These are phyloP conservation scores for Rutstroemia sp. DNA, from an alignment of 2,329 filamentous ascomycete genomes.

Conservation along the genomic window DNA sequence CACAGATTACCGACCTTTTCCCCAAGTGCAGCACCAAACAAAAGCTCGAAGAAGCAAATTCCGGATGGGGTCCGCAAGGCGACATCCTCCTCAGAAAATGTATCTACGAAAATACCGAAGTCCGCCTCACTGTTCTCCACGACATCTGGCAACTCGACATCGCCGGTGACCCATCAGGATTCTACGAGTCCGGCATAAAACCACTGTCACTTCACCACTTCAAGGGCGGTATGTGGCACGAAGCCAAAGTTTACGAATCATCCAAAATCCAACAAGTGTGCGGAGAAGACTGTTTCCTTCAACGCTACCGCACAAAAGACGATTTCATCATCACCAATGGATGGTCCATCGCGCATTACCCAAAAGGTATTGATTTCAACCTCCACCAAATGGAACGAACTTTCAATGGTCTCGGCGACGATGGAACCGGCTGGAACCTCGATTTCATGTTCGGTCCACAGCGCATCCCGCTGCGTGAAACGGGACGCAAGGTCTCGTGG, in stretches of 20 bases:
- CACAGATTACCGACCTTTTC: conserved; percentile 39
- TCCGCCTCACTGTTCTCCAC: conserved; percentile 24
- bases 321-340: conserved; percentile 28
- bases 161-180: conserved; percentile 25
- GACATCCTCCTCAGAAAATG: conserved; percentile 28
- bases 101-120: conserved; percentile 28
- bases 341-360: conserved; percentile 26
- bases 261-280: conserved; percentile 26
- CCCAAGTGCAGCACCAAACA: conserved; percentile 40
- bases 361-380: conserved; percentile 26
- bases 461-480: conserved; percentile 39
- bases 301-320: conserved; percentile 26
- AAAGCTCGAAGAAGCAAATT: conserved; percentile 47
- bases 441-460: conserved; percentile 46
- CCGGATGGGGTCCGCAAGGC: conserved; percentile 46
- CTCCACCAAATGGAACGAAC: conserved; percentile 27
- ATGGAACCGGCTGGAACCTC: conserved; percentile 26
- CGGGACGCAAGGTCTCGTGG: conserved; percentile 45
- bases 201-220: conserved; percentile 28
- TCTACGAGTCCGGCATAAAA: conserved; percentile 26
- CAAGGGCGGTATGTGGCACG: conserved; percentile 47
- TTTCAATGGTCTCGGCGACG: conserved; percentile 23
- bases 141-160: conserved; percentile 28
- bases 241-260: conserved; percentile 21
- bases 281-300: conserved; percentile 28